Evolutionary conservation across 208 protist species (phyloP).

Genomic region (Spongospora subterranea): DNA sequence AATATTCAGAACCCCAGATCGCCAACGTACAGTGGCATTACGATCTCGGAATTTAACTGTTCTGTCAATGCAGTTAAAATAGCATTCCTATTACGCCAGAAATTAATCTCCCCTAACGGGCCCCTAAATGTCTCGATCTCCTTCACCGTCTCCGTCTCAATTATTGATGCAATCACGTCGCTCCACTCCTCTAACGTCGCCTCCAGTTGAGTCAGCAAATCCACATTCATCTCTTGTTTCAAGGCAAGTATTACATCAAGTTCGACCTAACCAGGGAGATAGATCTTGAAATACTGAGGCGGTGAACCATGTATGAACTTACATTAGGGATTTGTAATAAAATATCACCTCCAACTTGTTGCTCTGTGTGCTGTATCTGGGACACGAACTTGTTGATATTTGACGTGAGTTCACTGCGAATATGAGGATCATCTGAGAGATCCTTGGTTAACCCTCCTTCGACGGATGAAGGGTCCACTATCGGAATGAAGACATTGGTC

Average conservation of each 20-base stretch:
- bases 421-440: not conserved
- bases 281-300: not conserved
- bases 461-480: not conserved
- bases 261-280: not conserved
- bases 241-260: conserved; percentile 18
- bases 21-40: too few relatives aligned
- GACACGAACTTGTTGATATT: conserved; percentile 64
- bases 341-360: conserved; percentile 69
- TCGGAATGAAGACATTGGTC: conserved; percentile 9
- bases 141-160: conserved; percentile 66
- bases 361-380: conserved; percentile 65
- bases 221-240: conserved; percentile 42
- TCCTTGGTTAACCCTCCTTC: not conserved
- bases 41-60: conserved; percentile 87
- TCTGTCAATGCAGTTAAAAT: conserved; percentile 92
- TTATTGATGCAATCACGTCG: conserved; percentile 30
- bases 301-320: not conserved
- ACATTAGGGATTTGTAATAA: conserved; percentile 67
- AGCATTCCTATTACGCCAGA: conserved; percentile 93
- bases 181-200: conserved; percentile 69
- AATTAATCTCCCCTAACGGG: conserved; percentile 94
- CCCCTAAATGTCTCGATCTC: conserved; percentile 69
- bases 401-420: conserved; percentile 52
- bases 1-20: not conserved
- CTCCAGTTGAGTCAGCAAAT: conserved; percentile 66